A percentile compares a stretch with the other conserved stretches of the same genome.
Conservation (phyloP, 108 stramenopile genomes). For the Mayamaea pseudoterrestris region DNA sequence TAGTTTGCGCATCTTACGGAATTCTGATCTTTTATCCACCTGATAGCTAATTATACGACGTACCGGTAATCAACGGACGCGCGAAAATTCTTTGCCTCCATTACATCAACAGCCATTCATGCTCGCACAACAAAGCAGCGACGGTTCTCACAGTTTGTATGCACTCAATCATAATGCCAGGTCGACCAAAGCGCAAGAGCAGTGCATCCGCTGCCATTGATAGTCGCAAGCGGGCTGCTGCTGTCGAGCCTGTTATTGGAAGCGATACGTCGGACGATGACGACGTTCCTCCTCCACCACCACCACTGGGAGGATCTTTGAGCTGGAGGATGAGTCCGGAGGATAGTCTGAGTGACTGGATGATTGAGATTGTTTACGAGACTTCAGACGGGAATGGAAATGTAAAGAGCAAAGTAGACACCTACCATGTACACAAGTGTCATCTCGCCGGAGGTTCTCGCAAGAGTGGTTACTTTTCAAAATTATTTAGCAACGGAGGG, state of each 20-base stretch:
- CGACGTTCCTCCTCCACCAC: neutral
- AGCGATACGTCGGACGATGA: neutral
- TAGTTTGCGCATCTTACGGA: no score
- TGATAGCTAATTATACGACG: no score
- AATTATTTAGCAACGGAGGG: conserved; percentile 12
- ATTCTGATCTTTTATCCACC: no score
- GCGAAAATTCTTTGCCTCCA: no score
- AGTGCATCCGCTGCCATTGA: neutral
- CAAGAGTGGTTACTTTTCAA: conserved; percentile 26
- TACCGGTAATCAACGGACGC: no score
- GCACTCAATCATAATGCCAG: neutral
- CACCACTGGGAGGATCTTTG: neutral
- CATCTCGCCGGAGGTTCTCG: conserved; percentile 20
- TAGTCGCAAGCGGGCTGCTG: neutral
- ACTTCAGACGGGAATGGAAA: neutral
- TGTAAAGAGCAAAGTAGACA: neutral
- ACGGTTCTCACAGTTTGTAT: neutral
- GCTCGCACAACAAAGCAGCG: neutral
- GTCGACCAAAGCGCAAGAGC: neutral
- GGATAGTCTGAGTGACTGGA: conserved; percentile 28
- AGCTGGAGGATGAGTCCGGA: conserved; percentile 18
- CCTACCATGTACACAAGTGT: conserved; percentile 22
- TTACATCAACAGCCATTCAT: neutral
- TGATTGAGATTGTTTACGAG: conserved; percentile 11
- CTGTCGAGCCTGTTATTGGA: neutral